Base-by-base conservation (phyloP, 1,284 basidiomycete species). In the Schizopora paradoxa region DNA sequence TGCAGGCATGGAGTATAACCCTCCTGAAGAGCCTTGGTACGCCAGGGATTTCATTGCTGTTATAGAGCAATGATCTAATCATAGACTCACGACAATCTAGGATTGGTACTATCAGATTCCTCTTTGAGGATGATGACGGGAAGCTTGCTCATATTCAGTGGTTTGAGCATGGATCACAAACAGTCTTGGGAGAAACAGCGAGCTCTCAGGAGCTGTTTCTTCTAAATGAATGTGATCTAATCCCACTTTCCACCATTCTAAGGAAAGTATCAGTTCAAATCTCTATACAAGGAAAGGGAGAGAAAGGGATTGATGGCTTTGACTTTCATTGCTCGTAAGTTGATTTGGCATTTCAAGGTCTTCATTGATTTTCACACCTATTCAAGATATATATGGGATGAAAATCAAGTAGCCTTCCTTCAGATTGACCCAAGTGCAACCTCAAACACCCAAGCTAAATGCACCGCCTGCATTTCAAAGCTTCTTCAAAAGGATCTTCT, bases 141-240 rank as follows among this genome's bases (percentile, higher is more conserved):
- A 76, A 74, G 54, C 68, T 66, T 58, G 78, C 81, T 48, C 82
- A 86, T 59, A 77, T 67, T 0, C 76, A 79, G 45, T 86, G 83
- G 82, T 69, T 76, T 47, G 64, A 69, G 21, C 82, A 82, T 62
- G 78, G 79, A 2, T 79, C 76, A 4, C 75, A 79, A 54, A 84
- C 78, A 0, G 57, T 80, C 5, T 65, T 85, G 1, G 79, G 82
- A 53, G 78, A 86, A 53, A 70, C 72, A 0, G 73, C 79, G 0
- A 80, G 85, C 49, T 69, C 82, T 1, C 71, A 73, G 40, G 67
- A 68, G 0, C 62, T 86, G 0, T 83, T 72, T 54, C 65, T 75
- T 13, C 66, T 77, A 42, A 63, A 75, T 28, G 63, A 68, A 19
- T 86, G 82, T 53, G 74, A 74, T 42, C 66, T 78, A 51, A 70